phyloP scores from a whole-genome alignment of 1,284 basidiomycete genomes.

The Tilletia caries region DNA sequence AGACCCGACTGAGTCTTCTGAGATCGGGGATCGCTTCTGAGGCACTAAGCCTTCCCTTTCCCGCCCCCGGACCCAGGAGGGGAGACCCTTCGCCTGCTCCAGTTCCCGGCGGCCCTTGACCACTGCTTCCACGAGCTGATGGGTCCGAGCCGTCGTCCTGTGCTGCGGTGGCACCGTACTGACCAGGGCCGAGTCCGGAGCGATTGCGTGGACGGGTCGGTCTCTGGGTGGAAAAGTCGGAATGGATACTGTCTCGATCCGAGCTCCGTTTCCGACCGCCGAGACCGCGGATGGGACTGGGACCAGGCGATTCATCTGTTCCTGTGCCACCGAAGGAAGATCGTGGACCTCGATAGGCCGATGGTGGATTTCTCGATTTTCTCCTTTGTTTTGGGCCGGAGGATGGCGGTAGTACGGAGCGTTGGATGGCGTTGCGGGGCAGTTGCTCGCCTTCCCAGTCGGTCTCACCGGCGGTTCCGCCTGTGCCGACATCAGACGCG shows the following conservation, averaged over 20 bases:
- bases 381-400: slow-evolving; percentile 12
- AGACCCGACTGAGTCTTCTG: slow-evolving; percentile 6
- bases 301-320: not conserved
- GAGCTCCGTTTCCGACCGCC: not conserved
- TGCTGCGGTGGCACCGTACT: not conserved
- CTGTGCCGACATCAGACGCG: not conserved
- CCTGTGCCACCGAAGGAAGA: not conserved
- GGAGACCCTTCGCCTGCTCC: not conserved
- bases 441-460: slow-evolving; percentile 38
- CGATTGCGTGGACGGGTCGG: not conserved
- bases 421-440: slow-evolving; percentile 29
- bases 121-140: no score
- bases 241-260: slow-evolving; percentile 7
- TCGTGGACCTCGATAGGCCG: slow-evolving; percentile 14
- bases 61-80: not conserved
- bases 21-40: not conserved
- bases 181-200: not conserved
- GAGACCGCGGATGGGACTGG: not conserved
- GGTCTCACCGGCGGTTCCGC: slow-evolving; percentile 12
- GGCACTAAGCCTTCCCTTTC: no score
- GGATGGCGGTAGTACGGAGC: not conserved
- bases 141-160: no score
- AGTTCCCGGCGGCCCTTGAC: not conserved
- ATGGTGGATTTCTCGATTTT: not conserved
- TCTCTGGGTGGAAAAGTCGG: not conserved